Percentiles rank a stretch among this genome's conserved stretches.
phyloP scores from a whole-genome alignment of 108 stramenopile species.

The Nitzschia sp. region DNA sequence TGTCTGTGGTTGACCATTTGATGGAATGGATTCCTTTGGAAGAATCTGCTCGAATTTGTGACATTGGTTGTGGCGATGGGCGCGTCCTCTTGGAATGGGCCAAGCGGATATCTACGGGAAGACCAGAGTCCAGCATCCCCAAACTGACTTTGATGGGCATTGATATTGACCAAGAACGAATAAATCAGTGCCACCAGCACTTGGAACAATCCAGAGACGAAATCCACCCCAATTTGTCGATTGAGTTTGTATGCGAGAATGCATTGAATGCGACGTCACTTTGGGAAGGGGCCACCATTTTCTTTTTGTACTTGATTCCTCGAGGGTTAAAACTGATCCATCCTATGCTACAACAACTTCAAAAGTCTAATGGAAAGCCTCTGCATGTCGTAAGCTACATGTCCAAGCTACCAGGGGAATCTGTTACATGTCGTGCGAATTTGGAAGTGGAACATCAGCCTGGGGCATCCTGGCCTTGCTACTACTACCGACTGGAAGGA shows the following conservation, averaged over 20 bases:
- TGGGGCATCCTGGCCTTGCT: slow-evolving; percentile 74
- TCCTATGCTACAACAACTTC: slow-evolving; percentile 23
- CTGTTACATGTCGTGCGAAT: slow-evolving; percentile 36
- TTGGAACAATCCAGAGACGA: not conserved
- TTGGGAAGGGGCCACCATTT: slow-evolving; percentile 51
- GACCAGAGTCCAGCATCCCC: not conserved
- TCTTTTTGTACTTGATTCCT: slow-evolving; percentile 85
- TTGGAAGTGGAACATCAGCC: slow-evolving; percentile 64
- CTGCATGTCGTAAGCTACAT: slow-evolving; percentile 69
- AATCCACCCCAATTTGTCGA: slow-evolving; percentile 41
- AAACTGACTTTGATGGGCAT: slow-evolving; percentile 62
- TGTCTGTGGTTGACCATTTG: slow-evolving; percentile 50
- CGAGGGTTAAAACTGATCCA: slow-evolving; percentile 71
- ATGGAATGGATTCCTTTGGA: slow-evolving; percentile 33
- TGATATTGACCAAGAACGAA: slow-evolving; percentile 66
- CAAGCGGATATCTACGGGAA: slow-evolving; percentile 1
- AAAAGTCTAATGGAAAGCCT: not conserved
- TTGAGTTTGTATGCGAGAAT: slow-evolving; percentile 62
- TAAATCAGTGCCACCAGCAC: slow-evolving; percentile 22
- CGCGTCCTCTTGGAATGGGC: slow-evolving; percentile 73
- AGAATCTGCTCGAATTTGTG: slow-evolving; percentile 50
- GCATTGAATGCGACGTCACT: slow-evolving; percentile 56
- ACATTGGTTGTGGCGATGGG: slow-evolving; percentile 88
- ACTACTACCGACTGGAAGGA: slow-evolving; percentile 49
- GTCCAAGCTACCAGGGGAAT: slow-evolving; percentile 58